Evolutionary conservation across 2,329 filamentous ascomycete genomes (phyloP), one percentile per base, ranked within the genome.

Genomic region (Ceratocystis albifundus): DNA sequence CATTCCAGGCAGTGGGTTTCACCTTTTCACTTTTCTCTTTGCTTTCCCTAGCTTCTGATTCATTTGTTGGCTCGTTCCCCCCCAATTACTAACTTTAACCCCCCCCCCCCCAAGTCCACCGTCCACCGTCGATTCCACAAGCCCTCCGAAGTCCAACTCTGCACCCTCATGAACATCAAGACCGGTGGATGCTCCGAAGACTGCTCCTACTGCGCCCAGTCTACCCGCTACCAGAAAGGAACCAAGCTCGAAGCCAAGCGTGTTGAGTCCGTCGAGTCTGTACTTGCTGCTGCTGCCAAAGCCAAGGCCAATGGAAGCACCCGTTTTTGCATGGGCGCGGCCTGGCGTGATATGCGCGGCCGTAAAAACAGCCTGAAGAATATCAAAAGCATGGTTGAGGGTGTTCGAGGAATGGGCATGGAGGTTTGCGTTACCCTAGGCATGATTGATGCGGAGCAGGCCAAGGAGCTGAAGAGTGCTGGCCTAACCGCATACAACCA

Each of bases 101-200:
- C n/a, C n/a, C n/a, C n/a, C n/a, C n/a, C n/a, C n/a, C n/a, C n/a
- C 30, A 46, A 94, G 90, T 85, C 84, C 70, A 83, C 81, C 45
- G 78, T 96, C 67, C 91, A 96, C 76, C 86, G 90, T 59, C 87
- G 88, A 71, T 95, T 95, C 79, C 91, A 96, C 77, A 83, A 89
- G 72, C 89, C 91, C 5, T 81, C 86, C 61, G 86, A 89, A 32
- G 89, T 96, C 69, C 91, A 96, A 76, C 88, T 96, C 76, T 96
- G 91, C 79, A 96, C 91, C 0, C 80, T 96, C 67, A 95, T 96
- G 89, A 96, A 95, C 80, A 96, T 96, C 80, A 96, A 96, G 75
- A 95, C 90, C 7, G 91, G 91, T 65, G 91, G 91, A 61, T 96
- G 91, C 77, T 90, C 85, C 71, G 91, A 96, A 75, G 91, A 96